Evolutionary conservation across 306 rosid genomes (phyloP).

Genomic region (Quercus parvula): DNA sequence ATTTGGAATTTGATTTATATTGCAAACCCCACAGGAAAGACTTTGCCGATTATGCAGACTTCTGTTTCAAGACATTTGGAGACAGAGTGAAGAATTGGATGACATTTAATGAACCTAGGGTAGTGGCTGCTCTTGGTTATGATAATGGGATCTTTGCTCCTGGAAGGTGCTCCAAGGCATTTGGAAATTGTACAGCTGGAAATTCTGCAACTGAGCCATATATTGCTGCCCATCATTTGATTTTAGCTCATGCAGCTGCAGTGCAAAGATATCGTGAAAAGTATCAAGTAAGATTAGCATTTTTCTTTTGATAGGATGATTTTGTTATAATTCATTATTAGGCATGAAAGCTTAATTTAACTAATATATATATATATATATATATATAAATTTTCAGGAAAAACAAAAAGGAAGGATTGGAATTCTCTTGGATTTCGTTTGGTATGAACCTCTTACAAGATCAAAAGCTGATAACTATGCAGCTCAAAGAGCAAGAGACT

Average conservation of each 20-base stretch:
- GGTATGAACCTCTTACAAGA: conserved; percentile 92
- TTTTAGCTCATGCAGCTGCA: conserved; percentile 79
- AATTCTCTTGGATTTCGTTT: conserved; percentile 79
- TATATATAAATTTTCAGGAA: conserved; percentile 41
- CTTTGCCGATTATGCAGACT: conserved; percentile 85
- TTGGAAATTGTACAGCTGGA: conserved; percentile 80
- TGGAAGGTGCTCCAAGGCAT: conserved; percentile 80
- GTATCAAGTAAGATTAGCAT: conserved; percentile 51
- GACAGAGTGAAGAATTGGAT: conserved; percentile 95
- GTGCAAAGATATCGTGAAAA: conserved; percentile 77
- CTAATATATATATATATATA: conserved; percentile 21
- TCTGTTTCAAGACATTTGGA: conserved; percentile 88
- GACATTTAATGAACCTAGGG: conserved; percentile 91
- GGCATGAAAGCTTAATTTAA: background rate
- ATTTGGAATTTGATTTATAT: conserved; percentile 12
- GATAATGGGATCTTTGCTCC: conserved; percentile 82
- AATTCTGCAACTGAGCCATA: conserved; percentile 90
- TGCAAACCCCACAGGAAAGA: conserved; percentile 61
- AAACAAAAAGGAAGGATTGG: conserved; percentile 80
- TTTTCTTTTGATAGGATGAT: background rate
- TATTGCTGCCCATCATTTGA: conserved; percentile 75
- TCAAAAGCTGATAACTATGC: conserved; percentile 83
- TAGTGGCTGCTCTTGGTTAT: conserved; percentile 89
- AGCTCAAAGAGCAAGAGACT: conserved; percentile 95
- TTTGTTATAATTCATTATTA: background rate